phyloP scores from a whole-genome alignment of 805 yeast genomes.

The Lachancea waltii region DNA sequence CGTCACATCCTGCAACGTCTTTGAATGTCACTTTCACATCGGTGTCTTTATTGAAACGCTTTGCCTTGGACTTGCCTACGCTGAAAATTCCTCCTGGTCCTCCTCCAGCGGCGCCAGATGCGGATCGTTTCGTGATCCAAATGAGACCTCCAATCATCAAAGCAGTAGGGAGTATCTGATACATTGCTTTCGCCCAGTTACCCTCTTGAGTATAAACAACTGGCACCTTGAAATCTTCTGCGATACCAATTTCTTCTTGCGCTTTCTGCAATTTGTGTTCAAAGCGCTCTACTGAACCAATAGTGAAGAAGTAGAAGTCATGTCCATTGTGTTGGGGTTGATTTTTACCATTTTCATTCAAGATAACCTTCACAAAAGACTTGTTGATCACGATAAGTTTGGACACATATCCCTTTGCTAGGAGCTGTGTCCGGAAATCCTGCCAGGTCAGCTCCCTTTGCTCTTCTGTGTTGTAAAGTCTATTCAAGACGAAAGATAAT shows the following conservation, averaged over 20 bases:
- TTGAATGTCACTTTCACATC: constrained; percentile 82
- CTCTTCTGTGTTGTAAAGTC: constrained; percentile 29
- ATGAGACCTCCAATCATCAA: constrained; percentile 82
- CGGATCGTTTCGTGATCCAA: constrained; percentile 67
- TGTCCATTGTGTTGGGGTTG: constrained; percentile 33
- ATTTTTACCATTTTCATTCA: constrained; percentile 55
- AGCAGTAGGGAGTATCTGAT: constrained; percentile 83
- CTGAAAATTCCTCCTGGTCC: constrained; percentile 66
- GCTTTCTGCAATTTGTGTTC: constrained; percentile 73
- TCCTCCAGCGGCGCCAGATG: constrained; percentile 43
- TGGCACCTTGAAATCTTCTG: constrained; percentile 65
- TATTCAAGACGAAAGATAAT: constrained; percentile 28
- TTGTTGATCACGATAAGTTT: constrained; percentile 72
- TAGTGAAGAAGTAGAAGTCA: constrained; percentile 52
- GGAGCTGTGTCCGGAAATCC: constrained; percentile 69
- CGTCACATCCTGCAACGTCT: constrained; percentile 97
- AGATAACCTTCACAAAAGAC: constrained; percentile 61
- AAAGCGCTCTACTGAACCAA: constrained; percentile 85
- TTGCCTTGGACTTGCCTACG: constrained; percentile 84
- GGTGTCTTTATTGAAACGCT: constrained; percentile 83
- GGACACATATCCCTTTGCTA: constrained; percentile 73
- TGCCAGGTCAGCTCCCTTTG: constrained; percentile 76
- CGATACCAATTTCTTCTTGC: constrained; percentile 61
- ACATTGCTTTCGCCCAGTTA: constrained; percentile 51
- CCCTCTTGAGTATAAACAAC: constrained; percentile 73